Evolutionary conservation across 1,284 basidiomycete species (phyloP), one percentile per base, ranked within the genome.

Genomic region (Meripilus lineatus): DNA sequence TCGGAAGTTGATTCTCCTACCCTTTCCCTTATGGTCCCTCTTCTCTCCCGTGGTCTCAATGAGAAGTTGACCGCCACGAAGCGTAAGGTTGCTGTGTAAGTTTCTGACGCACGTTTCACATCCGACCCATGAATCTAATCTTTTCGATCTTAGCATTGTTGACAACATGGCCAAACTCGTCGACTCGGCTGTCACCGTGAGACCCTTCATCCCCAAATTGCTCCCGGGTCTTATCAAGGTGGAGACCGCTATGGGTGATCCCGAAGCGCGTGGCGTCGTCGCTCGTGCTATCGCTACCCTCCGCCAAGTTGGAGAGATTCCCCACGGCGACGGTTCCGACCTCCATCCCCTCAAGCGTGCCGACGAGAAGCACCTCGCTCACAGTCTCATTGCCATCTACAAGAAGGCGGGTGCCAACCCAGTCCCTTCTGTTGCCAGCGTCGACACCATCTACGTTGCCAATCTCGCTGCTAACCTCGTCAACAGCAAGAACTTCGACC

Each of bases 141-240:
- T 54, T 25, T 46, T 28, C 56, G 44, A 53, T 53, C 61, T 40
- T 61, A 86, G 83, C 61, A 96, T 97, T 58, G 78, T 90, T 62
- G 94, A 97, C 77, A 97, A 97, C 84, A 97, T 97, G 93, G 70
- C 93, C 66, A 97, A 96, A 77, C 85, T 97, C 61, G 94, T 97
- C 67, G 93, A 96, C 74, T 95, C 92, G 42, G 80, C 89, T 55
- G 74, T 91, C 70, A 95, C 92, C 46, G 93, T 97, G 68, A 87
- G 94, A 58, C 94, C 93, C 52, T 97, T 97, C 87, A 67, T 97
- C 55, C 93, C 93, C 62, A 93, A 92, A 71, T 84, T 97, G 44
- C 82, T 97, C 54, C 94, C 94, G 39, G 90, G 90, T 59, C 79
- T 97, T 48, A 80, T 97, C 77, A 96, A 96, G 82, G 84, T 93